Percentiles rank a stretch among this genome's conserved stretches.
Evolutionary conservation across 768 basidiomycete genomes (phyloP).

Genomic region (Rhodotorula toruloides): DNA sequence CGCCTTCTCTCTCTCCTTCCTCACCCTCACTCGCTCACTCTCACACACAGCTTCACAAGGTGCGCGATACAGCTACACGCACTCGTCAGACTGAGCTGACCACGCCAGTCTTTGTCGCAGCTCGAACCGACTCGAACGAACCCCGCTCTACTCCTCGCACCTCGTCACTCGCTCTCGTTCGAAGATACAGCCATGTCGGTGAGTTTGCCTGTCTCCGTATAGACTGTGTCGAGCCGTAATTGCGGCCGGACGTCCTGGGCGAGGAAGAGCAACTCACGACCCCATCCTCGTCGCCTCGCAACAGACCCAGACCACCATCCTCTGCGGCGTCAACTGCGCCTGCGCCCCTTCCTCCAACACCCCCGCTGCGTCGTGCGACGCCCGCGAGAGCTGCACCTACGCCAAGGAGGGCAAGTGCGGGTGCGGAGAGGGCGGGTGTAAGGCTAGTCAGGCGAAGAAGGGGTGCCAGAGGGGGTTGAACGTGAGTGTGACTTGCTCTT

Average conservation of each 20-base stretch:
- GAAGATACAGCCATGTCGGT: background rate
- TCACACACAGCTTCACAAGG: no score
- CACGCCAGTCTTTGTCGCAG: no score
- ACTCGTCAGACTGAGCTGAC: no score
- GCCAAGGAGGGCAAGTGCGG: slow-evolving; percentile 10
- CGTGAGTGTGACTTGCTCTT: background rate
- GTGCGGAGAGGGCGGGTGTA: slow-evolving; percentile 5
- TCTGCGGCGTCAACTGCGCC: slow-evolving; percentile 27
- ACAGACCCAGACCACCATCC: background rate
- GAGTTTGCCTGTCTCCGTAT: background rate
- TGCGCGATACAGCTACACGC: no score
- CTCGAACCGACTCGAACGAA: background rate
- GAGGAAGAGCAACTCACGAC: no score
- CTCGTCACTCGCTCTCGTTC: background rate
- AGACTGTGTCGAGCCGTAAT: no score
- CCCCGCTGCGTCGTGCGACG: background rate
- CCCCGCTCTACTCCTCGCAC: no score
- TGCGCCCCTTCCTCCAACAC: background rate
- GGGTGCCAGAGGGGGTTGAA: slow-evolving; percentile 7
- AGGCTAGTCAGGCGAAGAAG: slow-evolving; percentile 14
- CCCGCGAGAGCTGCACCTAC: slow-evolving; percentile 12
- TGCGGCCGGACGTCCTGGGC: no score
- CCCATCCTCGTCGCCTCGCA: no score
- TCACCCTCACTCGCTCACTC: no score
- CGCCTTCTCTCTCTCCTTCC: no score